Evolutionary conservation across 805 yeast species (phyloP).

Genomic region (Myxozyma geophila): DNA sequence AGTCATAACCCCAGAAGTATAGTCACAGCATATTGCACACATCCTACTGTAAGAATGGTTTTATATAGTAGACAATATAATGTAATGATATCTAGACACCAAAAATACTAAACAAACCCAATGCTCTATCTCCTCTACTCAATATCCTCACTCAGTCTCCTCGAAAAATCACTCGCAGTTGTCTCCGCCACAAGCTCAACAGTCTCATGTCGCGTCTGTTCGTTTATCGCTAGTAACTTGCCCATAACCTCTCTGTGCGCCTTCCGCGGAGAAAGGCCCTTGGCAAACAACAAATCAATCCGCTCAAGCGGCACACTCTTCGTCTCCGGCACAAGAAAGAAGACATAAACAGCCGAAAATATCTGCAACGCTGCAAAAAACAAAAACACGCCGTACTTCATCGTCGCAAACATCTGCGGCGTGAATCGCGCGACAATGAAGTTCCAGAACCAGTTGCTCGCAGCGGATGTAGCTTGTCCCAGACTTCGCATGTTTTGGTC

Average conservation of each 20-base stretch:
- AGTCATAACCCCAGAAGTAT: no score
- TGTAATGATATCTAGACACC: no score
- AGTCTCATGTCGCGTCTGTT: not conserved
- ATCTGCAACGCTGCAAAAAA: not conserved
- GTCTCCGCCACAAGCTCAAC: not conserved
- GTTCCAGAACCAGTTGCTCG: slow-evolving; percentile 24
- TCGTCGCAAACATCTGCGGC: slow-evolving; percentile 10
- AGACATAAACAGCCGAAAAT: not conserved
- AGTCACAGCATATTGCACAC: no score
- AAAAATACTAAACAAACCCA: not conserved
- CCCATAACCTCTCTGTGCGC: not conserved
- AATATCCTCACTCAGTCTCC: not conserved
- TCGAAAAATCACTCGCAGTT: not conserved
- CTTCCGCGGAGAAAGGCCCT: not conserved
- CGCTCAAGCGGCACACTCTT: not conserved
- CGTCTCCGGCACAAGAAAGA: not conserved
- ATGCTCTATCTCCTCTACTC: no score
- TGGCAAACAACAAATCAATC: not conserved
- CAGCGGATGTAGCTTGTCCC: slow-evolving; percentile 15
- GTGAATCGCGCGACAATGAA: slow-evolving; percentile 23
- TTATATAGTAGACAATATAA: no score
- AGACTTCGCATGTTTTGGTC: slow-evolving; percentile 12
- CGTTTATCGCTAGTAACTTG: not conserved
- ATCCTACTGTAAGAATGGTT: no score
- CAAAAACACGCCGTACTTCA: not conserved